A percentile compares a stretch with the other conserved stretches of the same genome.
Evolutionary conservation across 2,329 filamentous ascomycete species (phyloP).

Genomic region (Ophiostoma australiae): DNA sequence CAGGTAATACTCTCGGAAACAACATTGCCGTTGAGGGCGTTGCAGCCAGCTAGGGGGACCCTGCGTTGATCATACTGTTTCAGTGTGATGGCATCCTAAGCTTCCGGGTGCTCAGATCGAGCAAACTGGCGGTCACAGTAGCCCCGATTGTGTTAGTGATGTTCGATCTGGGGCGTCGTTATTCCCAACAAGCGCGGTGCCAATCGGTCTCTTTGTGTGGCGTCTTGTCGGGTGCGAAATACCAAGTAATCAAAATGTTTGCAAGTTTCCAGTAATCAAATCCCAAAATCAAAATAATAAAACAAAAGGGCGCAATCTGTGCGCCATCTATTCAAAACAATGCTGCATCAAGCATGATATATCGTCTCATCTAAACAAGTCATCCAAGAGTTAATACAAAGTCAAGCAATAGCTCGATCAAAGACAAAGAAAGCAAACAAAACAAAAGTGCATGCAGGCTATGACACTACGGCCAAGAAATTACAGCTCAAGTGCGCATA

Average conservation of each 20-base stretch:
- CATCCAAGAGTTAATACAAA: neutral
- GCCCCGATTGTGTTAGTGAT: conserved; percentile 4
- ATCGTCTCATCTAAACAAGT: neutral
- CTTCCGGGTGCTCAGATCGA: neutral
- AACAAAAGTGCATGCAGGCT: neutral
- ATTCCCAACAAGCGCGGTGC: neutral
- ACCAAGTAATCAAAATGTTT: neutral
- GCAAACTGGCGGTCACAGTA: neutral
- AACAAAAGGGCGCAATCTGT: neutral
- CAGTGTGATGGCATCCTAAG: conserved; percentile 17
- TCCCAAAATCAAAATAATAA: neutral
- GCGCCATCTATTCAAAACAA: conserved; percentile 3
- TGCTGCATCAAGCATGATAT: neutral
- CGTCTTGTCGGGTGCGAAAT: neutral
- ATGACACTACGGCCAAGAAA: neutral
- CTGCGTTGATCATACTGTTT: conserved; percentile 18
- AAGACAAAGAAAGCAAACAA: neutral
- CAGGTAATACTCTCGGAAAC: neutral
- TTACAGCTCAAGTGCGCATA: conserved; percentile 41
- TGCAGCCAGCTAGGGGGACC: conserved; percentile 16
- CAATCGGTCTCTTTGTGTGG: conserved; percentile 2
- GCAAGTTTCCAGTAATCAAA: neutral
- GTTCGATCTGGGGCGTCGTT: neutral
- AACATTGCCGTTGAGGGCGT: neutral
- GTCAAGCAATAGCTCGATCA: neutral